phyloP scores from a whole-genome alignment of 352 stramenopile genomes.

The Phytophthora agathidicida region DNA sequence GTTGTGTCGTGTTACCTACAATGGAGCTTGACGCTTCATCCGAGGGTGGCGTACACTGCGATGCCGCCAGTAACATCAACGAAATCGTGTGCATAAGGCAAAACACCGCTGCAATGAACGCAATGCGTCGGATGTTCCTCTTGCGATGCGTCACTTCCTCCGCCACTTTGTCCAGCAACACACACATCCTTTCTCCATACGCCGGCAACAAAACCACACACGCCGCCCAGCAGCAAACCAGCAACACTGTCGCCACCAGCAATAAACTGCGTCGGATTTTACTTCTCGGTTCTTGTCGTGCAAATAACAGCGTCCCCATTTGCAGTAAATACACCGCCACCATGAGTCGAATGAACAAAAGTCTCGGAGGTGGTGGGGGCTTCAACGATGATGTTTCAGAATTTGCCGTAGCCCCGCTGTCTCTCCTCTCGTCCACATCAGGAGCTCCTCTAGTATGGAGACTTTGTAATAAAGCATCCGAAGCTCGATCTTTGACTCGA shows the following conservation, averaged over 20 bases:
- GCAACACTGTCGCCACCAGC: constrained; percentile 49
- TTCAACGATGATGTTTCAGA: constrained; percentile 16
- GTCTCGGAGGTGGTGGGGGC: constrained; percentile 38
- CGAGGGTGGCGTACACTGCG: constrained; percentile 38
- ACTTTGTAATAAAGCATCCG: constrained; percentile 25
- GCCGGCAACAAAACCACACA: constrained; percentile 58
- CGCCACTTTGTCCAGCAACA: constrained; percentile 58
- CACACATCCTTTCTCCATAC: constrained; percentile 62
- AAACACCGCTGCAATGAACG: constrained; percentile 58
- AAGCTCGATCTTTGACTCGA: background rate
- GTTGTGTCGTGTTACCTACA: constrained; percentile 13
- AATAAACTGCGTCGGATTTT: constrained; percentile 47
- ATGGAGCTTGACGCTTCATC: constrained; percentile 27
- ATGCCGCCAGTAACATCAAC: constrained; percentile 49
- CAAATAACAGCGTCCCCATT: constrained; percentile 50
- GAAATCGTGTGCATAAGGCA: constrained; percentile 59
- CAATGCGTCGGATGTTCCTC: constrained; percentile 66
- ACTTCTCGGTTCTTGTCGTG: constrained; percentile 32
- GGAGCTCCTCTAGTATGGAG: constrained; percentile 26
- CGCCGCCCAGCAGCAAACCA: constrained; percentile 54
- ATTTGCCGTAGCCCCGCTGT: constrained; percentile 13
- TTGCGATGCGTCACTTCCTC: constrained; percentile 55
- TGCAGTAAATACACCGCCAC: constrained; percentile 55
- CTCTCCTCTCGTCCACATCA: constrained; percentile 26
- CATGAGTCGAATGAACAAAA: constrained; percentile 65